Conservation (phyloP, 108 stramenopile genomes). For the Skeletonema marinoi region DNA sequence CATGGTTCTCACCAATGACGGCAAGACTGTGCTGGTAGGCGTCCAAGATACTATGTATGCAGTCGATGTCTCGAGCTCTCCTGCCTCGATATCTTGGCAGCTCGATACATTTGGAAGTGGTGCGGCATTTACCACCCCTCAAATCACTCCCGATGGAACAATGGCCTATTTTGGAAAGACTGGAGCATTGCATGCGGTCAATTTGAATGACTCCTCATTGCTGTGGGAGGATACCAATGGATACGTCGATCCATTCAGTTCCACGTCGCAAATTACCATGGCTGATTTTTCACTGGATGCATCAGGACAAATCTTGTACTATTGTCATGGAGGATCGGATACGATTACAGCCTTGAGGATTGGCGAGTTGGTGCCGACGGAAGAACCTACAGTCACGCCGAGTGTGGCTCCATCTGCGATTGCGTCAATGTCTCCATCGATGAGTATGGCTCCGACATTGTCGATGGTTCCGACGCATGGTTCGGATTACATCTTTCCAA, state of each 20-base stretch:
- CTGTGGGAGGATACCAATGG: constrained; percentile 3
- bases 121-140: not conserved
- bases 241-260: constrained; percentile 1
- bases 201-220: not conserved
- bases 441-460: not conserved
- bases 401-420: not conserved
- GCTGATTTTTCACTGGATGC: not conserved
- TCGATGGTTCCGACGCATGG: not conserved
- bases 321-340: not conserved
- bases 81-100: not conserved
- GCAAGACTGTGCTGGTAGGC: not conserved
- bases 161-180: constrained; percentile 8
- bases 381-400: not conserved
- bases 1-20: not conserved
- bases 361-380: not conserved
- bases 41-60: not conserved
- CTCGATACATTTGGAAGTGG: not conserved
- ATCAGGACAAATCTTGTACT: not conserved
- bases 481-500: constrained; percentile 2
- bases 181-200: not conserved
- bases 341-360: not conserved
- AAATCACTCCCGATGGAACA: not conserved
- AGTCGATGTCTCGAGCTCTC: not conserved
- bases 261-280: not conserved
- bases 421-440: not conserved